Conservation (phyloP, 139 green algal genomes). For the Trebouxia sp. region DNA sequence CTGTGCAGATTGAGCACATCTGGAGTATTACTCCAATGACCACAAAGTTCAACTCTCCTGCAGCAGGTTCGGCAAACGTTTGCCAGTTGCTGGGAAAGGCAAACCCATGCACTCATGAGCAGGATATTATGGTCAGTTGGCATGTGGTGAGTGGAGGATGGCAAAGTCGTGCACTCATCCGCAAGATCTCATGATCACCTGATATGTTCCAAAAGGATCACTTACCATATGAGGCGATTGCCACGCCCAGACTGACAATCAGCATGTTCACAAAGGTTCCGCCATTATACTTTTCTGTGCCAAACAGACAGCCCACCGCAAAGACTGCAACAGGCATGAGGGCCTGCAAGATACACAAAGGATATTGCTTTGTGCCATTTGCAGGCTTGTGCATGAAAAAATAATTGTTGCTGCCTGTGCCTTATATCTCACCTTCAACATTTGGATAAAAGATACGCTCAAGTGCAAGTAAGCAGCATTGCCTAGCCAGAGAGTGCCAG, state of each 20-base stretch:
- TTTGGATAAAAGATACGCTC: constrained; percentile 97
- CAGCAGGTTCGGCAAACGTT: constrained; percentile 33
- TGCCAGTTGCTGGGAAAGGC: no score
- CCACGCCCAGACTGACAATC: constrained; percentile 55
- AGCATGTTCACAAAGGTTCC: constrained; percentile 56
- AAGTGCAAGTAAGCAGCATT: constrained; percentile 98
- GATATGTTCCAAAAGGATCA: no score
- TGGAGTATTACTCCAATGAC: constrained; percentile 87
- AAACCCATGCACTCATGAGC: no score
- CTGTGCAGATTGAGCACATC: constrained; percentile 73
- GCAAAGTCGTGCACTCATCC: no score
- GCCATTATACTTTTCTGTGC: constrained; percentile 53
- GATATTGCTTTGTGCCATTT: neutral
- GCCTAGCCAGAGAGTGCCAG: constrained; percentile 90
- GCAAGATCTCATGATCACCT: no score
- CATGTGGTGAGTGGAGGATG: no score
- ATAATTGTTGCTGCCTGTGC: neutral
- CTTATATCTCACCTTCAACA: constrained; percentile 84
- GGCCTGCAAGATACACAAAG: constrained; percentile 14
- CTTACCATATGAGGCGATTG: constrained; percentile 67
- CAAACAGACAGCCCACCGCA: constrained; percentile 45
- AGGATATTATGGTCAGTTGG: no score
- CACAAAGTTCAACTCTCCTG: constrained; percentile 88
- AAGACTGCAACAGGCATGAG: constrained; percentile 58
- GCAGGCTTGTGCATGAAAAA: neutral